Evolutionary conservation across 768 basidiomycete species (phyloP).

Genomic region (Mycena indigotica): DNA sequence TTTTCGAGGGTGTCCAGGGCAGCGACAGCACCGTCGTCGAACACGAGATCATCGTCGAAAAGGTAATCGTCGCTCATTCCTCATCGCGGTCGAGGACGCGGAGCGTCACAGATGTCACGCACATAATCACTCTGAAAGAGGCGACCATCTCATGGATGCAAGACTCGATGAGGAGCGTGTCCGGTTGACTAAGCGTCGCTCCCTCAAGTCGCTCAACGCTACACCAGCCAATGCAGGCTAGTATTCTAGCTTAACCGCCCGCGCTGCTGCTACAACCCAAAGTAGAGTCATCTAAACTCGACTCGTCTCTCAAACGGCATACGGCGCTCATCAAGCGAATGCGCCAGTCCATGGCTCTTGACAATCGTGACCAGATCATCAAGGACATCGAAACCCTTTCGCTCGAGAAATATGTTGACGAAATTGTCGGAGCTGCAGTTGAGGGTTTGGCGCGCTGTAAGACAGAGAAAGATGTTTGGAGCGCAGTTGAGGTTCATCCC

Average conservation of each 20-base stretch:
- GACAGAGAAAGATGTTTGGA: constrained; percentile 90
- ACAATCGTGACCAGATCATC: constrained; percentile 83
- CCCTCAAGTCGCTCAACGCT: constrained; percentile 21
- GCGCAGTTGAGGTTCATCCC: constrained; percentile 80
- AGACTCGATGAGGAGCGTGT: constrained; percentile 18
- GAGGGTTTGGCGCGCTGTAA: constrained; percentile 89
- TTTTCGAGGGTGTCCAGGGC: constrained; percentile 62
- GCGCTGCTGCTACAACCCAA: background rate
- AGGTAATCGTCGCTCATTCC: constrained; percentile 72
- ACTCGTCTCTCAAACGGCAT: constrained; percentile 95
- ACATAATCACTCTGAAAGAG: background rate
- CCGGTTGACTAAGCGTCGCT: constrained; percentile 15
- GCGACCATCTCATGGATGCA: background rate
- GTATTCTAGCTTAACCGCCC: background rate
- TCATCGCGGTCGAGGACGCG: too few species aligned
- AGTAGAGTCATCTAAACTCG: constrained; percentile 74
- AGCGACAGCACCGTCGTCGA: constrained; percentile 65
- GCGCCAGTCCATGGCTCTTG: constrained; percentile 78
- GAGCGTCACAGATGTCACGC: too few species aligned
- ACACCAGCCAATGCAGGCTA: constrained; percentile 14
- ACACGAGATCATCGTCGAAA: constrained; percentile 60
- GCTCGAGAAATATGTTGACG: constrained; percentile 94
- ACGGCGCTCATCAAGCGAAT: constrained; percentile 95
- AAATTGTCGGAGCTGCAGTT: constrained; percentile 82
- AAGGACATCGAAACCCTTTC: constrained; percentile 91